Evolutionary conservation across 768 basidiomycete species (phyloP).

Genomic region (Lepiota venenata): DNA sequence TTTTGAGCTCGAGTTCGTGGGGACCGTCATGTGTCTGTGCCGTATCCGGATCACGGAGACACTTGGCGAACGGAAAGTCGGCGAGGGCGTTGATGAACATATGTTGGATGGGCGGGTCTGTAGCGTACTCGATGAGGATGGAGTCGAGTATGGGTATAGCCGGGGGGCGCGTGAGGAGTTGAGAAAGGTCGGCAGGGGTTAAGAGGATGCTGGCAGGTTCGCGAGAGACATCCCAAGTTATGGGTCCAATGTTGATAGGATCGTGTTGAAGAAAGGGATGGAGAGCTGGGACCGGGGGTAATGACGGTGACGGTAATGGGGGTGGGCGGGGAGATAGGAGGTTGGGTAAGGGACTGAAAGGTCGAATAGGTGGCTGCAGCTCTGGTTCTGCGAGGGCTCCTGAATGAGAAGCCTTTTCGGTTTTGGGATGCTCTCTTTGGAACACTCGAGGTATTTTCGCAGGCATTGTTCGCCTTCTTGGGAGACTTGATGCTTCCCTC

Average conservation of each 20-base stretch:
- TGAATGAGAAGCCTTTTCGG: too few species aligned
- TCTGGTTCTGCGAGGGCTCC: too few species aligned
- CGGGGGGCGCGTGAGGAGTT: not conserved
- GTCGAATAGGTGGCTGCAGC: too few species aligned
- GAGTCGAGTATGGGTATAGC: not conserved
- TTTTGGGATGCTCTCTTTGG: too few species aligned
- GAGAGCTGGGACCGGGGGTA: not conserved
- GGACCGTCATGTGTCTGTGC: not conserved
- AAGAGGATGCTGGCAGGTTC: not conserved
- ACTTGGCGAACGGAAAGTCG: constrained; percentile 5
- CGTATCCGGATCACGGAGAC: constrained; percentile 11
- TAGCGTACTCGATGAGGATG: not conserved
- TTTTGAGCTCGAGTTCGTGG: constrained; percentile 1
- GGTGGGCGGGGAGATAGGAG: not conserved
- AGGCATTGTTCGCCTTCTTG: too few species aligned
- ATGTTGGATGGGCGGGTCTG: constrained; percentile 5
- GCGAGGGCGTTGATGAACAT: constrained; percentile 10
- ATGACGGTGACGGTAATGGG: not conserved
- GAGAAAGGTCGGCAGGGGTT: not conserved
- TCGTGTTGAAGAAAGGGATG: constrained; percentile 2
- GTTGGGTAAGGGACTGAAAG: not conserved
- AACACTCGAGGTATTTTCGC: too few species aligned
- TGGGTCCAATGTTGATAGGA: not conserved
- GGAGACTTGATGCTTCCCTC: too few species aligned
- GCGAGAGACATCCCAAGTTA: not conserved